Percentiles rank a stretch among this genome's conserved stretches.
Conservation (phyloP, 805 yeast species). For the Torulaspora indica region DNA sequence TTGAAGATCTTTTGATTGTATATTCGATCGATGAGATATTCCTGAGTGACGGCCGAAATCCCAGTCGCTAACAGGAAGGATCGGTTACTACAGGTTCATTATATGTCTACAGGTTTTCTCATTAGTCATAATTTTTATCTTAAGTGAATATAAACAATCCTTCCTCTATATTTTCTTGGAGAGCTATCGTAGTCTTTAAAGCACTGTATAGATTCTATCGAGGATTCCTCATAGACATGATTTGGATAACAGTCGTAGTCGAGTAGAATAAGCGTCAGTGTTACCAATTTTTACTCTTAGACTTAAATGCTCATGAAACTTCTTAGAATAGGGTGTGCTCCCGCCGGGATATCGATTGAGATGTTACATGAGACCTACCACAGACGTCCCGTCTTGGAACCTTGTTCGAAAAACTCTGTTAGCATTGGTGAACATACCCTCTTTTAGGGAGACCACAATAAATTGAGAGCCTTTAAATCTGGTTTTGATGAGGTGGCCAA, state of each 20-base stretch:
- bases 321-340: no score
- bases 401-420: conserved; percentile 89
- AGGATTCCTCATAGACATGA: no score
- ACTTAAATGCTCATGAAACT: no score
- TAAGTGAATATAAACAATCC: no score
- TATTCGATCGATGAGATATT: background rate
- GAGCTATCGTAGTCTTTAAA: no score
- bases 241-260: no score
- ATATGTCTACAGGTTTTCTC: background rate
- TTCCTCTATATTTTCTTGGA: no score
- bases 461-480: conserved; percentile 94
- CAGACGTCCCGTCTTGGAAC: conserved; percentile 95
- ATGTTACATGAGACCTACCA: conserved; percentile 63
- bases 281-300: no score
- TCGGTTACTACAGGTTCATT: background rate
- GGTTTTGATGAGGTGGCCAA: conserved; percentile 93
- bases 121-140: no score
- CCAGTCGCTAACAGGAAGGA: background rate
- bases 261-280: no score
- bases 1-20: conserved; percentile 33
- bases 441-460: conserved; percentile 92
- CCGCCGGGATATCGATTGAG: background rate
- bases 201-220: no score
- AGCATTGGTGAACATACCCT: conserved; percentile 97
- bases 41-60: background rate